Percentiles rank a stretch among this genome's conserved stretches.
phyloP scores from a whole-genome alignment of 208 protist species.

The Acanthamoeba healyi region DNA sequence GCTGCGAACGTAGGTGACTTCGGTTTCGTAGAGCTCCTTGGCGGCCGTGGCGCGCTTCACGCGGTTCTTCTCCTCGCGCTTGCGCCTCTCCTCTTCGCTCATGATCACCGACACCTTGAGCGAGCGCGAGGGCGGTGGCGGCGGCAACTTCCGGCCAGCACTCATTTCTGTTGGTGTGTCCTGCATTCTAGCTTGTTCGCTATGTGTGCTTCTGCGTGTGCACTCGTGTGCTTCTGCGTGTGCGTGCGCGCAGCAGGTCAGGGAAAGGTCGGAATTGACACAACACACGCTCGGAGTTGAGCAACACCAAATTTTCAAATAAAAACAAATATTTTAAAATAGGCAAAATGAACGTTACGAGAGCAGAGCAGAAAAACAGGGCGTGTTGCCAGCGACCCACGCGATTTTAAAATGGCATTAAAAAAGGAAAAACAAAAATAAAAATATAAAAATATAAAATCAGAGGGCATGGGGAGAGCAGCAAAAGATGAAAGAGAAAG shows the following conservation, averaged over 20 bases:
- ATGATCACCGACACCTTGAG: background rate
- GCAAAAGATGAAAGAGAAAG: too few species aligned
- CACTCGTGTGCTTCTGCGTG: background rate
- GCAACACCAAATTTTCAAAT: too few species aligned
- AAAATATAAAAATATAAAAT: background rate
- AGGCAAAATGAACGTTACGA: too few species aligned
- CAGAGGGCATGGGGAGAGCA: too few species aligned
- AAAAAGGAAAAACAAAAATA: background rate
- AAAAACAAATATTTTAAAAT: too few species aligned
- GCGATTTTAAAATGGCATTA: background rate
- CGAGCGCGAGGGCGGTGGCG: background rate
- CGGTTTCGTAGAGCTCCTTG: conserved; percentile 62
- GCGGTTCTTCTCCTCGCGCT: conserved; percentile 37
- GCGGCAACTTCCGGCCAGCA: background rate
- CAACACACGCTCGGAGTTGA: too few species aligned
- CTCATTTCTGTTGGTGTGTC: background rate
- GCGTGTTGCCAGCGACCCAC: too few species aligned
- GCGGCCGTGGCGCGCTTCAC: conserved; percentile 12
- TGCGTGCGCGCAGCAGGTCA: too few species aligned
- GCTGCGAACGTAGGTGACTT: conserved; percentile 51
- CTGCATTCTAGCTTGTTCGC: background rate
- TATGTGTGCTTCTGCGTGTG: background rate
- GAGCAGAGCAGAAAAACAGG: too few species aligned
- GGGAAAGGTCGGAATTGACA: too few species aligned
- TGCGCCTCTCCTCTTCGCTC: background rate